Evolutionary conservation across 208 protist species (phyloP), one percentile per base, ranked within the genome.

Genomic region (Porcisia deanei): DNA sequence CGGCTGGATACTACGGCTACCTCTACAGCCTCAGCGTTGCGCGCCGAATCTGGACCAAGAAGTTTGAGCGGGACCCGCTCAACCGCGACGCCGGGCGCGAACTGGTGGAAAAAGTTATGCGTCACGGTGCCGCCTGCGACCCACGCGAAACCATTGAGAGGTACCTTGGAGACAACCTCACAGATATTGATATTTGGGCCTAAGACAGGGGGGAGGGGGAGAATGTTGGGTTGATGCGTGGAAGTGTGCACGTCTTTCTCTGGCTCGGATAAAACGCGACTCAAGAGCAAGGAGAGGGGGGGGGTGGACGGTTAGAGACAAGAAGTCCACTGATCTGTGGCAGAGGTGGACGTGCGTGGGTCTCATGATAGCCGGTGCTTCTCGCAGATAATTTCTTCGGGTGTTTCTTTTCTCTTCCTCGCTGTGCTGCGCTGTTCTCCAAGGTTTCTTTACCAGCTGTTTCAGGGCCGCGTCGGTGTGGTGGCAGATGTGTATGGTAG

Each of bases 1-100:
- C 94, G 16, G 96, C 90, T 0, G 91, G 88, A 30, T 98, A 98
- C 85, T 98, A 98, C 76, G 91, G 91, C 52, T 98, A 98, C 61
- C 86, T 97, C 20, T 98, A 98, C 86, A 96, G 90, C 75, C 87
- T 93, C n/a, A 90, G 85, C 43, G 86, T 97, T 10, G 93, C 93
- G 30, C 89, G 88, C 0, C 90, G 93, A 39, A 97, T 98, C 71
- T 98, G 96, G 94, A 68, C 86, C 9, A 93, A 93, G 71, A 97
- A 97, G 76, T 98, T 98, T 52, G 88, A 87, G 73, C 80, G 77
- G 60, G 85, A 98, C 75, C 94, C 96, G 10, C 84, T 98, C 14
- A 98, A 95, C 79, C 85, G 91, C 57, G 86, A 87, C n/a, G 90
- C 91, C 25, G 93, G 95, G 14, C 76, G 84, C 39, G 88, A 96